Evolutionary conservation across 768 basidiomycete genomes (phyloP), one percentile per base, ranked within the genome.

Genomic region (Tylopilus subfusipes): DNA sequence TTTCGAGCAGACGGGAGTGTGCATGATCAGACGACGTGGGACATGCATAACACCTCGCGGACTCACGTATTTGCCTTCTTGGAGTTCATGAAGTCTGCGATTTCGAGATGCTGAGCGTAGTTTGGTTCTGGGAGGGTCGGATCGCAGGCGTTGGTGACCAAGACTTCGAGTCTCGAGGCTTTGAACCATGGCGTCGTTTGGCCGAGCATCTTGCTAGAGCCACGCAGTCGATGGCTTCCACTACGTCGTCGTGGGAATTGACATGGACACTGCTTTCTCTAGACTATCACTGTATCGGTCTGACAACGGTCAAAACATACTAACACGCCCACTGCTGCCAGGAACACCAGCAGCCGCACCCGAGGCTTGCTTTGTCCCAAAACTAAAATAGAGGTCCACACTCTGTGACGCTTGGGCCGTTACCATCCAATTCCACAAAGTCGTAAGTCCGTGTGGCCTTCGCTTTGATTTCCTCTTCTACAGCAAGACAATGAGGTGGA

Each of bases 1-100:
- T 11, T 3, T 57, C 36, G 25, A 45, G 53, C 44, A n/a, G 30
- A 16, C 16, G 24, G n/a, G n/a, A n/a, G 29, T 1, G 40, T 7
- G 3, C n/a, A 42, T 5, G 1, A 13, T 51, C 13, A 47, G 14
- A n/a, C 29, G 7, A 21, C 19, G 25, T n/a, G 46, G 16, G 12
- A 19, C 7, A 19, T 22, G 31, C n/a, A 6, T 30, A 13, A 13
- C 40, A 19, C 3, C 2, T 7, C 10, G 3, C 6, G 7, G 30
- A 76, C 88, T 59, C 72, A 95, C 93, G 82, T 92, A 75, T 99
- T 98, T 0, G 94, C 95, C 73, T 98, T 98, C 78, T 98, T 98
- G 53, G 76, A 75, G 72, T 95, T 96, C 73, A 98, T 85, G 64
- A 88, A 83, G 57, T 98, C 95, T 14, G 93, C 94, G 30, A 98